These are phyloP conservation scores for Cyclocybe aegerita DNA, from an alignment of 768 basidiomycete genomes.

Conservation along the genomic window DNA sequence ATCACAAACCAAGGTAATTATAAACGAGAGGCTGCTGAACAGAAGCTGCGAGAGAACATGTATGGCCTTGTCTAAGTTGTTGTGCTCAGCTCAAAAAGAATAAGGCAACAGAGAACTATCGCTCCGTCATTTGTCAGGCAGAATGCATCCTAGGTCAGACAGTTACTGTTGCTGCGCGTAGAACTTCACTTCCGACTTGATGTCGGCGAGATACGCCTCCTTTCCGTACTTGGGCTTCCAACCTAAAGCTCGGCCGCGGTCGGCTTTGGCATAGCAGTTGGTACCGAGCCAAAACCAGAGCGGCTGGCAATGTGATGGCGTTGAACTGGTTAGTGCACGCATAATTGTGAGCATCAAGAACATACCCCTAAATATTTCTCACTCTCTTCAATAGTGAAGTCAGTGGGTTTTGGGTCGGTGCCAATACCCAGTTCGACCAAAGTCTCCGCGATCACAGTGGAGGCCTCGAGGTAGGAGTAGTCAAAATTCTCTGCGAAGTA, in stretches of 20 bases:
- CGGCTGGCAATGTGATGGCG: too few species aligned
- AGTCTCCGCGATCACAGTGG: conserved; percentile 34
- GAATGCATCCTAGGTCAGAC: too few species aligned
- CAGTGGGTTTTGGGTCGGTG: conserved; percentile 37
- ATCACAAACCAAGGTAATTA: too few species aligned
- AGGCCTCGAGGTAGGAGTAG: conserved; percentile 34
- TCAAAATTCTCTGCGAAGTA: conserved; percentile 54
- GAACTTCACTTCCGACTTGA: conserved; percentile 42
- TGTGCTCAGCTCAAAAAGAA: too few species aligned
- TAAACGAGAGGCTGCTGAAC: too few species aligned
- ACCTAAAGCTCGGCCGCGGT: conserved; percentile 42
- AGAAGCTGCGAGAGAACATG: too few species aligned
- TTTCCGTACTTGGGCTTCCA: conserved; percentile 53
- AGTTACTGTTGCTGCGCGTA: too few species aligned
- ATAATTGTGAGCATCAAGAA: conserved; percentile 7
- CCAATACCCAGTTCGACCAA: conserved; percentile 33
- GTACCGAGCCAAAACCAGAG: conserved; percentile 18
- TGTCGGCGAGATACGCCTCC: conserved; percentile 48
- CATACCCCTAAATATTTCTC: conserved; percentile 36
- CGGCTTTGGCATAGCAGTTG: conserved; percentile 45
- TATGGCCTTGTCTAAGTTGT: too few species aligned
- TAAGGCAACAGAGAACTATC: too few species aligned
- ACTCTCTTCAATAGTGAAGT: conserved; percentile 42
- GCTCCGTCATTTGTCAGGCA: too few species aligned
- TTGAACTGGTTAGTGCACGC: too few species aligned